Conservation (phyloP, 768 basidiomycete species). For the Ramaria rubella region DNA sequence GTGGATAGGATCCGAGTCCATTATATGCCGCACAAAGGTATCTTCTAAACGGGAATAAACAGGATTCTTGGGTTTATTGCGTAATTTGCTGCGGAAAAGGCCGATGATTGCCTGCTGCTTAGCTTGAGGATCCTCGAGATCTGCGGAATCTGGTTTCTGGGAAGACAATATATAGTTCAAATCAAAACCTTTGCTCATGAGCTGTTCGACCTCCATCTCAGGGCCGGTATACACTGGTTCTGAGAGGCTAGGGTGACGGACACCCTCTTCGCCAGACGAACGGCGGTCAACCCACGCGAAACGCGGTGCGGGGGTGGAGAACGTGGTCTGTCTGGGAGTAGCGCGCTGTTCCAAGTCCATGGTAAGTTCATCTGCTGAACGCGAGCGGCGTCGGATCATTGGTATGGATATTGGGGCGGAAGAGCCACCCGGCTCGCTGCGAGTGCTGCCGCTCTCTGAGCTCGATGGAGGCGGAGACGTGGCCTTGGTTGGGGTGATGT, state of each 20-base stretch:
- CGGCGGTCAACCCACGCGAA: neutral
- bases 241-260: neutral
- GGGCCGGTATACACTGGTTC: conserved; percentile 4
- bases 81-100: neutral
- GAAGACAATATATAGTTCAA: neutral
- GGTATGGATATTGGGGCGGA: neutral
- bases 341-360: neutral
- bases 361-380: conserved; percentile 8
- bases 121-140: neutral
- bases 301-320: conserved; percentile 1
- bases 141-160: neutral
- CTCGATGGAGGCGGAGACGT: neutral
- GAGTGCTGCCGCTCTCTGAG: neutral
- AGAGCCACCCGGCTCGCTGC: neutral
- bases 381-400: conserved; percentile 3
- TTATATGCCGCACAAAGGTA: conserved; percentile 5
- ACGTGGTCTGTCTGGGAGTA: conserved; percentile 2
- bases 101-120: neutral
- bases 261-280: neutral
- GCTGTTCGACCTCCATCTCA: too few relatives aligned
- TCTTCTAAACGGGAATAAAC: neutral
- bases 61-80: neutral
- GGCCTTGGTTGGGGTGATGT: neutral
- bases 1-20: neutral
- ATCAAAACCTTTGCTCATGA: conserved; percentile 7